A percentile compares a stretch with the other conserved stretches of the same genome.
These are phyloP conservation scores for Volvox reticuliferus DNA, from an alignment of 139 green algal genomes.

Conservation along the genomic window DNA sequence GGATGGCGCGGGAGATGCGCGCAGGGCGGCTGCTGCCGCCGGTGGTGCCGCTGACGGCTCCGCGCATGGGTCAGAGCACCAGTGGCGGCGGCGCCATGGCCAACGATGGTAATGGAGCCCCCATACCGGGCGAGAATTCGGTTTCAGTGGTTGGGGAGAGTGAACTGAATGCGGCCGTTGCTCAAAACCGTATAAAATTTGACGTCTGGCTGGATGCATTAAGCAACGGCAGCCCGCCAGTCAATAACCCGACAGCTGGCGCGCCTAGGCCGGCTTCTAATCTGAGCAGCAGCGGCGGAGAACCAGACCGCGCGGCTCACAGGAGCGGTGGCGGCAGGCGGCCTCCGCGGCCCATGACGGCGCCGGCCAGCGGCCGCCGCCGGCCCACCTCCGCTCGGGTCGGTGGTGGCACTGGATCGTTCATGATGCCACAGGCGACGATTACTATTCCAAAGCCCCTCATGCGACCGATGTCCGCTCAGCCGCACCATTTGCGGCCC, in stretches of 20 bases:
- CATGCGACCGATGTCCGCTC: conserved; percentile 40
- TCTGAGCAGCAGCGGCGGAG: background rate
- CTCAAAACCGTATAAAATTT: conserved; percentile 41
- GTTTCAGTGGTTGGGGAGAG: conserved; percentile 24
- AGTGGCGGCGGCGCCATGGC: background rate
- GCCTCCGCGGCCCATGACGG: background rate
- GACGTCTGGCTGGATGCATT: conserved; percentile 40
- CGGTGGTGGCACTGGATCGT: background rate
- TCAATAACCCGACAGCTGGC: background rate
- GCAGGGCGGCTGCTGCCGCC: conserved; percentile 1
- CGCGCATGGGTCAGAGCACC: background rate
- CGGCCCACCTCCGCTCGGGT: conserved; percentile 10
- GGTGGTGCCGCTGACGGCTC: background rate
- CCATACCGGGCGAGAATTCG: background rate
- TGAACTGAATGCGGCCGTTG: background rate
- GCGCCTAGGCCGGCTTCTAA: background rate
- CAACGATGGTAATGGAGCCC: background rate
- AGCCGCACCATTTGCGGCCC: conserved; percentile 38
- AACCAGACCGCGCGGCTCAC: background rate
- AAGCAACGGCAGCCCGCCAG: background rate
- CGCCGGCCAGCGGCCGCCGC: background rate
- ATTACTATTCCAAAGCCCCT: background rate
- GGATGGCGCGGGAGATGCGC: conserved; percentile 5
- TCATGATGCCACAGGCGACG: background rate
- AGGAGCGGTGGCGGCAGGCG: background rate